A percentile compares a stretch with the other conserved stretches of the same genome.
phyloP scores from a whole-genome alignment of 768 basidiomycete genomes.

The Floccularia luteovirens region DNA sequence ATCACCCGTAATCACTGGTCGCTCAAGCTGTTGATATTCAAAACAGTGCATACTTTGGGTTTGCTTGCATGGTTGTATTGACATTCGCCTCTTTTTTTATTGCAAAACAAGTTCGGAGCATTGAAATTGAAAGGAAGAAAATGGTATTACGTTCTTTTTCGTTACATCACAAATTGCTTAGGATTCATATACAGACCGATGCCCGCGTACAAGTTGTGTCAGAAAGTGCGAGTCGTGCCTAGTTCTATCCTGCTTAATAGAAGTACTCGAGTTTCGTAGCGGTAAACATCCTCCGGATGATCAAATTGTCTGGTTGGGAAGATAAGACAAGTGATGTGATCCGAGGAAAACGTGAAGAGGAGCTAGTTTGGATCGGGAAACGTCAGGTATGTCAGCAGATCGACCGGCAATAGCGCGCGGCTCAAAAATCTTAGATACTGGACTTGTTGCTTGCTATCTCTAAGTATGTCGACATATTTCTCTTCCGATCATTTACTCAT shows the following conservation, averaged over 20 bases:
- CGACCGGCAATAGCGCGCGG: slow-evolving; percentile 17
- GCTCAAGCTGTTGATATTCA: neutral
- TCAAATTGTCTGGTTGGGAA: slow-evolving; percentile 72
- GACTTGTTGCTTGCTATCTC: neutral
- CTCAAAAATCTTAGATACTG: neutral
- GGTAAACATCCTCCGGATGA: slow-evolving; percentile 57
- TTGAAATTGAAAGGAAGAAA: neutral
- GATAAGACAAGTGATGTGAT: slow-evolving; percentile 47
- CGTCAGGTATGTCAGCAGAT: slow-evolving; percentile 14
- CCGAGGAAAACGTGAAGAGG: slow-evolving; percentile 51
- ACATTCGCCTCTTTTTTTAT: slow-evolving; percentile 11
- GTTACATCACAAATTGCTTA: neutral
- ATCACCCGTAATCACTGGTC: neutral
- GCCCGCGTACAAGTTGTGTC: neutral
- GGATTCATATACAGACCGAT: neutral
- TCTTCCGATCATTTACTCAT: neutral
- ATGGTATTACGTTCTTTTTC: neutral
- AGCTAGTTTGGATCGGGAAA: slow-evolving; percentile 51
- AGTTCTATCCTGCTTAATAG: slow-evolving; percentile 5
- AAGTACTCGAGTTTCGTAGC: slow-evolving; percentile 20
- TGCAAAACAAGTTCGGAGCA: neutral
- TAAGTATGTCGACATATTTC: neutral
- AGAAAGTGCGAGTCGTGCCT: neutral
- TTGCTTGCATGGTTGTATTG: slow-evolving; percentile 38
- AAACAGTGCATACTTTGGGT: slow-evolving; percentile 45